Evolutionary conservation across 2,329 filamentous ascomycete species (phyloP), one percentile per base, ranked within the genome.

Genomic region (Epichloe gansuensis): DNA sequence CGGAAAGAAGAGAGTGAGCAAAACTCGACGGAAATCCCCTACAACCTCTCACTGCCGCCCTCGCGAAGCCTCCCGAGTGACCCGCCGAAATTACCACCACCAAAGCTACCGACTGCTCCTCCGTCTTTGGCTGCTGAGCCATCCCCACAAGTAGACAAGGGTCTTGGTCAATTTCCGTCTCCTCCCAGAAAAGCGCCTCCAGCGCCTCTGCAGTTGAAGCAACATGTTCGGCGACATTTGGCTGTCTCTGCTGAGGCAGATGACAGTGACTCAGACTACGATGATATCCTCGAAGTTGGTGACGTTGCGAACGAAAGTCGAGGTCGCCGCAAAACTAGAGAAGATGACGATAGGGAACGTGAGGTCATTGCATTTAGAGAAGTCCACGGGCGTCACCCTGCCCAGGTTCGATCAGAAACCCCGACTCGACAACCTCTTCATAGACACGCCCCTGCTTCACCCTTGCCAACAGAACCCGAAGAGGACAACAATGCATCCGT

Each of bases 261-360:
- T 2, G 78, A 81, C 38, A 83, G 84, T 0, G 87, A 88, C 54
- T 90, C 87, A 0, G 89, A 95, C 57, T 93, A 90, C 59, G 88
- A 93, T 54, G 85, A 90, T 56, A 76, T 86, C 38, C 68, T 88
- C 12, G 84, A 87, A 55, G 81, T 84, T 3, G 77, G 84, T 44
- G 82, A 85, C 56, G 72, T 83, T 48, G 71, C 76, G 0, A 69
- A 76, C 38, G 72, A 77, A 12, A 72, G 81, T 50, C 78, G 90
- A 55, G 91, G 89, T 8, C 80, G 89, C 54, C 77, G 88, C 59
- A 88, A 85, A 66, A 95, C 89, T 3, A 79, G 90, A 50, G 89
- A 91, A 64, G 88, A 95, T 55, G 90, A 96, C 61, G 89, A 96
- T 58, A 76, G 77, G 51, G 79, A 88, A 51, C 81, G 90, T 47